These are phyloP conservation scores for Yamadazyma ubonensis DNA, from an alignment of 805 yeast genomes.

Conservation along the genomic window DNA sequence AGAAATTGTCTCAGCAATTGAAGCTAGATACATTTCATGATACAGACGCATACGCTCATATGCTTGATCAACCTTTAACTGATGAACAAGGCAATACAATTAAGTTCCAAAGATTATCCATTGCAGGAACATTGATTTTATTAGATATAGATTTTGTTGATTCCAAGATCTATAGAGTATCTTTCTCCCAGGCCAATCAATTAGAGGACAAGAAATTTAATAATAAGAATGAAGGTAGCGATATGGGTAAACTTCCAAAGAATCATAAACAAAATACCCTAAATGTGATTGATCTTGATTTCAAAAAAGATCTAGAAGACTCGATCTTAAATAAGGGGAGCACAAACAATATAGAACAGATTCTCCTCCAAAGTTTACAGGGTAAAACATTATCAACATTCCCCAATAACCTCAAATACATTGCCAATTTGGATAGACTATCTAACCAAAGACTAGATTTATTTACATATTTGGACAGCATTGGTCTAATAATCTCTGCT, in stretches of 20 bases:
- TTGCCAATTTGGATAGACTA: slow-evolving; percentile 35
- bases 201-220: slow-evolving; percentile 5
- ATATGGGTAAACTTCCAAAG: background rate
- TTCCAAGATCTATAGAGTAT: slow-evolving; percentile 27
- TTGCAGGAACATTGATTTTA: slow-evolving; percentile 41
- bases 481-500: slow-evolving; percentile 28
- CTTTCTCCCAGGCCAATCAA: slow-evolving; percentile 38
- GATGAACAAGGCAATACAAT: slow-evolving; percentile 12
- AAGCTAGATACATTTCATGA: slow-evolving; percentile 43
- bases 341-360: slow-evolving; percentile 19
- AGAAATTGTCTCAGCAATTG: slow-evolving; percentile 39
- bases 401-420: slow-evolving; percentile 35
- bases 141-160: slow-evolving; percentile 39
- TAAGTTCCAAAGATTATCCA: slow-evolving; percentile 33
- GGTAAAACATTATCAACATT: slow-evolving; percentile 25
- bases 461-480: slow-evolving; percentile 29
- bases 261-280: slow-evolving; percentile 12
- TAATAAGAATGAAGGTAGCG: too few species aligned
- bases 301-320: slow-evolving; percentile 15
- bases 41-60: slow-evolving; percentile 29
- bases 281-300: slow-evolving; percentile 16
- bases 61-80: slow-evolving; percentile 18
- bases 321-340: slow-evolving; percentile 19
- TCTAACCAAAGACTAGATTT: slow-evolving; percentile 31
- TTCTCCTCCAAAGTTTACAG: slow-evolving; percentile 28